Evolutionary conservation across 148 eudicot species (phyloP), one percentile per base, ranked within the genome.

Genomic region (Dianthus caryophyllus): DNA sequence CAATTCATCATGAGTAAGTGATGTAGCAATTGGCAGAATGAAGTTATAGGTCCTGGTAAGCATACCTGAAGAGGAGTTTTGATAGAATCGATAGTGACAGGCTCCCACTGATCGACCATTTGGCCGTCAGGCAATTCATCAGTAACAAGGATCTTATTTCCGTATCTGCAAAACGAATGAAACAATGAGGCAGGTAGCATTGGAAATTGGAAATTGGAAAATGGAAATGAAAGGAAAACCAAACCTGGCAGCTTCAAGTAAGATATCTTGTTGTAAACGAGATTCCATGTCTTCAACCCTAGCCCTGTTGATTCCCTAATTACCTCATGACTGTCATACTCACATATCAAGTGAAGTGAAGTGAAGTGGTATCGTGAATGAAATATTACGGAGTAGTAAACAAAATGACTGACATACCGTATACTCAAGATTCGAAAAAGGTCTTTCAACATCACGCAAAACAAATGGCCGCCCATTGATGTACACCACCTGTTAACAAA

Each of bases 41-140:
- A 21, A 65, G 69, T 56, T 61, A 66, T 52, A 53, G 47, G 44
- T 41, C 9, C 20, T 49, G 26, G 57, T 12, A 65, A 22, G 50
- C 41, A 31, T 66, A 93, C 98, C 96, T 93, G 83, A 48, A 93
- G 83, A 39, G 98, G 96, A 55, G 98, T 85, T 76, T 87, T 87
- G 63, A 93, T 85, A 68, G 85, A 93, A 68, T 89, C 87, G 55
- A 60, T 76, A 68, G 91, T 82, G 67, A 93, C 91, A 26, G 88
- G 91, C 77, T 93, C 98, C 98, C 98, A 93, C 81, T 93, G 98
- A 78, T 93, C 98, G 71, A 93, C 98, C 98, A 93, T 93, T 74
- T 93, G 98, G 69, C 98, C 98, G 81, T 87, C 96, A 44, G 98
- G 98, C 33, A 93, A 83, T 75, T 93, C 98, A 83, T 93, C 98